Evolutionary conservation across 2,329 filamentous ascomycete species (phyloP).

Genomic region (Microsporum canis): DNA sequence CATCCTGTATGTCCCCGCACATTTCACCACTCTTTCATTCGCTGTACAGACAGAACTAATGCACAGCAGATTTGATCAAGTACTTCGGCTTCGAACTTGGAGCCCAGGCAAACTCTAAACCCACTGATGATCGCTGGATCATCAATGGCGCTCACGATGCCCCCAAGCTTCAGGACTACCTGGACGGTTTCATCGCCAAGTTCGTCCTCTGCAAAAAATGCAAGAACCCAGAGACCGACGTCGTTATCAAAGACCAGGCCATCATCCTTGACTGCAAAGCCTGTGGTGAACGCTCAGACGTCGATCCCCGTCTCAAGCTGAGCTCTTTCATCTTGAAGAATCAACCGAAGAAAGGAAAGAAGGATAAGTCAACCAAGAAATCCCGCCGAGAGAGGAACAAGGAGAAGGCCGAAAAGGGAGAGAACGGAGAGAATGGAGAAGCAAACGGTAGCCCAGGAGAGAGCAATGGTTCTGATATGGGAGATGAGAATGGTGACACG

Average conservation of each 20-base stretch:
- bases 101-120: constrained; percentile 96
- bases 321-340: constrained; percentile 97
- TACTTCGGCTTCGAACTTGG: constrained; percentile 99
- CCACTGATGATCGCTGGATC: constrained; percentile 97
- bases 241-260: constrained; percentile 83
- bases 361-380: constrained; percentile 92
- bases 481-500: constrained; percentile 53
- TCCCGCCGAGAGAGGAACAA: constrained; percentile 68
- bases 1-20: constrained; percentile 46
- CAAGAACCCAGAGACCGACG: constrained; percentile 98
- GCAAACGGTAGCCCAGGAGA: constrained; percentile 54
- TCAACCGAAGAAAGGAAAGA: constrained; percentile 77
- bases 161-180: constrained; percentile 89
- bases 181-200: constrained; percentile 96
- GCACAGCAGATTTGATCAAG: constrained; percentile 69
- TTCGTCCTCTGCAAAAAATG: constrained; percentile 99
- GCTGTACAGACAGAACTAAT: constrained; percentile 6
- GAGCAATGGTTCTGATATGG: constrained; percentile 50
- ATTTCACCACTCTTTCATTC: background rate
- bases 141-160: constrained; percentile 98
- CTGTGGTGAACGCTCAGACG: constrained; percentile 83
- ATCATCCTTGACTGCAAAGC: constrained; percentile 98
- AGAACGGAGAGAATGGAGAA: constrained; percentile 38
- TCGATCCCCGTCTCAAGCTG: constrained; percentile 88
- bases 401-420: constrained; percentile 48